Evolutionary conservation across 495 filamentous ascomycete species (phyloP).

Genomic region (Penicillium robsamsonii): DNA sequence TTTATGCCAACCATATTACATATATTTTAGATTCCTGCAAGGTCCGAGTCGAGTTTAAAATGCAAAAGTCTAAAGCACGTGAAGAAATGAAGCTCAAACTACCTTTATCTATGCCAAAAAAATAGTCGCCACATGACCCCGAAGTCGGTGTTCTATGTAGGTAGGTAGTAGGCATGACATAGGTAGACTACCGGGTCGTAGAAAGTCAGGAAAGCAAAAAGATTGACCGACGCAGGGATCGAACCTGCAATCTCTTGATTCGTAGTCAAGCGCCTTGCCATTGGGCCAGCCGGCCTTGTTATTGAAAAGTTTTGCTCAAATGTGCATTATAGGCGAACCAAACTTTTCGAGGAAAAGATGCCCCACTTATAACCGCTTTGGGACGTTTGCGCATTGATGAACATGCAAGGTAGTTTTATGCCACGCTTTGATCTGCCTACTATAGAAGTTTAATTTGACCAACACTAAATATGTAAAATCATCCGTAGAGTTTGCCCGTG

Average conservation of each 20-base stretch:
- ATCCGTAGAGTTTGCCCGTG: not conserved
- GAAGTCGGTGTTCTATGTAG: not conserved
- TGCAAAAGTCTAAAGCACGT: not conserved
- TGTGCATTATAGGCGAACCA: not conserved
- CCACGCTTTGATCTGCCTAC: not conserved
- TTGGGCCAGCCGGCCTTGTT: constrained; percentile 54
- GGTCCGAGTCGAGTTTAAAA: not conserved
- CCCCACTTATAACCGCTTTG: not conserved
- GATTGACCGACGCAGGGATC: constrained; percentile 47
- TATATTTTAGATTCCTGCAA: not conserved
- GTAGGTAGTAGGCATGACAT: too few species aligned
- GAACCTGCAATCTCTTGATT: constrained; percentile 61
- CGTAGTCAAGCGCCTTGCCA: constrained; percentile 75
- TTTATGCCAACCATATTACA: not conserved
- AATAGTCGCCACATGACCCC: too few species aligned
- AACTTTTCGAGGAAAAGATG: not conserved
- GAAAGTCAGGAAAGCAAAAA: not conserved
- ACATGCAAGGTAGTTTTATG: not conserved
- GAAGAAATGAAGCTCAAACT: not conserved
- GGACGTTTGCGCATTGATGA: not conserved
- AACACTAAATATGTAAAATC: not conserved
- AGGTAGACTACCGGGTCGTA: not conserved
- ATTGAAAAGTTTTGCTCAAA: not conserved
- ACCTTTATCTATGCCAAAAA: too few species aligned
- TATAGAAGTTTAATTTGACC: not conserved